Evolutionary conservation across 495 filamentous ascomycete species (phyloP).

Genomic region (Lentithecium fluviatile): DNA sequence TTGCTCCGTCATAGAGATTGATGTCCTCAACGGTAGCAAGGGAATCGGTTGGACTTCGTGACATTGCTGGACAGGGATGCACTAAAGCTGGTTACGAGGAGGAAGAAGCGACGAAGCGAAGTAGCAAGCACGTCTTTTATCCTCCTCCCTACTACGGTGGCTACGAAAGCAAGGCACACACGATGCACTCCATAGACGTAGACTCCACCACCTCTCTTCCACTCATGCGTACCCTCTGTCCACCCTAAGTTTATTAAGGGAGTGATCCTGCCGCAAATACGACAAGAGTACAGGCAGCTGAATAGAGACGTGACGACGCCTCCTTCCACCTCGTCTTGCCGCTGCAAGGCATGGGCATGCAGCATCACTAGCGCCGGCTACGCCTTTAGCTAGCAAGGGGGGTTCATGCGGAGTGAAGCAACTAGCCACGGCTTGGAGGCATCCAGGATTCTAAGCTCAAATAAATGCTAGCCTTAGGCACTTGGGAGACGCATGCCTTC

Average conservation of each 20-base stretch:
- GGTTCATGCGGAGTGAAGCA: no score
- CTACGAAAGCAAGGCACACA: not conserved
- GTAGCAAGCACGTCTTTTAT: not conserved
- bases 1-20: slow-evolving; percentile 5
- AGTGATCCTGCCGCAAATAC: not conserved
- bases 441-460: no score
- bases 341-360: not conserved
- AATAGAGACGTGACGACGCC: not conserved
- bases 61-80: not conserved
- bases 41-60: not conserved
- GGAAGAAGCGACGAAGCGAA: not conserved
- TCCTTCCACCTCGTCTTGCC: not conserved
- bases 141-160: not conserved
- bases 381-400: not conserved
- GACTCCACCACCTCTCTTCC: not conserved
- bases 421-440: no score
- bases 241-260: not conserved
- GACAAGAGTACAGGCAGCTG: not conserved
- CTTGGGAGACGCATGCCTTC: no score
- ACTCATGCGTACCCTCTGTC: not conserved
- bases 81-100: not conserved
- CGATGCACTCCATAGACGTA: no score
- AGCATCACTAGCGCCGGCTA: no score
- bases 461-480: no score
- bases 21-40: not conserved